A percentile compares a stretch with the other conserved stretches of the same genome.
Conservation (phyloP, 495 filamentous ascomycete genomes). For the Xylaria bambusicola region DNA sequence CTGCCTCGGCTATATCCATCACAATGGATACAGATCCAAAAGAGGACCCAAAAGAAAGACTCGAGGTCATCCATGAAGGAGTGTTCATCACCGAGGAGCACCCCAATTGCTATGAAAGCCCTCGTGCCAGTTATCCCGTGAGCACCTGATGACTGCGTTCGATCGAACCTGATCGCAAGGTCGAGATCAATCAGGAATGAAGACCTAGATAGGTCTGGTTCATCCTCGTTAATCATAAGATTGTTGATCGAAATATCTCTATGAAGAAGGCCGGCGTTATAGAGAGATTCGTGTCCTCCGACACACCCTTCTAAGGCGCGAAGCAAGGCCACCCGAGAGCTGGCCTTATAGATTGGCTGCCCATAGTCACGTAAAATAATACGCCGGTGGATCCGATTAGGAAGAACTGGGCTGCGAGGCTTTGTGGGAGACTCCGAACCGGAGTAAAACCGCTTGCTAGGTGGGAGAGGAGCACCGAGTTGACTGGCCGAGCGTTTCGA, state of each 20-base stretch:
- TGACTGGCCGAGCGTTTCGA: constrained; percentile 39
- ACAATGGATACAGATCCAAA: constrained; percentile 49
- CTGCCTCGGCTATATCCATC: constrained; percentile 10
- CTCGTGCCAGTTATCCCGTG: constrained; percentile 45
- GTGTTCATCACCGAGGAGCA: constrained; percentile 41
- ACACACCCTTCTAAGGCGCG: constrained; percentile 40
- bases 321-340: constrained; percentile 39
- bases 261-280: constrained; percentile 37
- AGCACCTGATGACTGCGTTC: constrained; percentile 35
- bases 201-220: constrained; percentile 30
- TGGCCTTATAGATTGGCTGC: constrained; percentile 43
- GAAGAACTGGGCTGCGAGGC: constrained; percentile 18
- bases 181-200: constrained; percentile 47
- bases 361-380: constrained; percentile 41
- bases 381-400: constrained; percentile 45
- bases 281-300: constrained; percentile 38
- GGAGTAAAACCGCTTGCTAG: constrained; percentile 40
- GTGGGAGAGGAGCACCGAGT: constrained; percentile 31
- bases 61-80: constrained; percentile 52
- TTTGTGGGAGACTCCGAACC: constrained; percentile 32
- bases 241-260: constrained; percentile 43
- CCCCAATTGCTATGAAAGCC: constrained; percentile 48
- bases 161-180: constrained; percentile 39
- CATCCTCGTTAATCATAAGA: constrained; percentile 43
- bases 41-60: constrained; percentile 58